These are phyloP conservation scores for Alternaria triticimaculans DNA, from an alignment of 2,329 filamentous ascomycete genomes.

Conservation along the genomic window DNA sequence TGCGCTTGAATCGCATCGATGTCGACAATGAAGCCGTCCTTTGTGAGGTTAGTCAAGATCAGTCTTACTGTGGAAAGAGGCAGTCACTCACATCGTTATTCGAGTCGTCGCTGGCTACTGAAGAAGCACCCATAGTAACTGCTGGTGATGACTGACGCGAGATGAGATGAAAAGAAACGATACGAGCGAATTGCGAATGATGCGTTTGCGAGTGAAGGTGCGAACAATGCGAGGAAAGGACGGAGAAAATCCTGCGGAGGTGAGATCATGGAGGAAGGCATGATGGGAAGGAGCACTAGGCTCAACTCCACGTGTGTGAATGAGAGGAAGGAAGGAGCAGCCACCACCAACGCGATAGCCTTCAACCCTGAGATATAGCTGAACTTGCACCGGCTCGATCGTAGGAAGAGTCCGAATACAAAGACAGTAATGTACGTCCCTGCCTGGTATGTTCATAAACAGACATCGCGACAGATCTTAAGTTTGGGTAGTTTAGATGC, in stretches of 20 bases:
- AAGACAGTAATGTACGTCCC: not conserved
- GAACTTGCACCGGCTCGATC: not conserved
- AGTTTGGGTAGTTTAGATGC: not conserved
- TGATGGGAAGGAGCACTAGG: slow-evolving; percentile 18
- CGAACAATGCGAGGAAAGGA: not conserved
- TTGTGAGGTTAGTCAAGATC: slow-evolving; percentile 1
- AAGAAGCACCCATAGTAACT: slow-evolving; percentile 52
- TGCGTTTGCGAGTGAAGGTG: not conserved
- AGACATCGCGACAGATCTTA: not conserved
- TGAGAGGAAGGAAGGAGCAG: slow-evolving; percentile 21
- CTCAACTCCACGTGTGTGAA: slow-evolving; percentile 22
- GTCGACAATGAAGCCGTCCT: slow-evolving; percentile 67
- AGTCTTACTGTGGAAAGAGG: not conserved
- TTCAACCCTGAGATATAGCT: not conserved
- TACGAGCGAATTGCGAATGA: slow-evolving; percentile 5
- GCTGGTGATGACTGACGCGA: not conserved
- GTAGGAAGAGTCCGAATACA: not conserved
- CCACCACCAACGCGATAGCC: not conserved
- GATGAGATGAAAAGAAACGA: slow-evolving; percentile 9
- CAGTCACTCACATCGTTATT: slow-evolving; percentile 54
- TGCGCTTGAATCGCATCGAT: slow-evolving; percentile 71
- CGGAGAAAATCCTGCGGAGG: not conserved
- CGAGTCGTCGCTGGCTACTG: slow-evolving; percentile 60
- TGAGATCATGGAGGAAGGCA: slow-evolving; percentile 9
- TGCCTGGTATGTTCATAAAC: not conserved